phyloP scores from a whole-genome alignment of 352 stramenopile genomes.

The Pseudoperonospora humuli region DNA sequence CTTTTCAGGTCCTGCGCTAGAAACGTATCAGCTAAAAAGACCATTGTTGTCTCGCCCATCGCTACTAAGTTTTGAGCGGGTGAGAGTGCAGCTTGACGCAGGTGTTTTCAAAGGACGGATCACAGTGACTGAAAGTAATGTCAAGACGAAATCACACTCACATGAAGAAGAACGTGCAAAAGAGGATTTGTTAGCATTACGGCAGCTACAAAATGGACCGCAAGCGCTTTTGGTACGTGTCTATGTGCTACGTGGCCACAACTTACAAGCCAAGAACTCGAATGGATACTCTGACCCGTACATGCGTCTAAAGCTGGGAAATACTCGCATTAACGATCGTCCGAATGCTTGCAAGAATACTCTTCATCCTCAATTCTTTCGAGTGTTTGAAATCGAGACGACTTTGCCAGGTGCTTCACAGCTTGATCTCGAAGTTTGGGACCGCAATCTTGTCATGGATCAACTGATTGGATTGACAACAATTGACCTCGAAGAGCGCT shows the following conservation, averaged over 20 bases:
- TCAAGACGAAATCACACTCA: conserved; percentile 6
- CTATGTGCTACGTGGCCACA: conserved; percentile 64
- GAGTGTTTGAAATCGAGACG: conserved; percentile 53
- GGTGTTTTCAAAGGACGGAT: conserved; percentile 82
- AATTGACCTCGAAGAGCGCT: conserved; percentile 90
- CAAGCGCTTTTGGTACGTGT: conserved; percentile 57
- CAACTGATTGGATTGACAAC: conserved; percentile 87
- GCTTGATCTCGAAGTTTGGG: conserved; percentile 73
- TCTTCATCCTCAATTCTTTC: conserved; percentile 74
- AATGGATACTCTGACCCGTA: conserved; percentile 81
- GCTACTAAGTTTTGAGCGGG: conserved; percentile 40
- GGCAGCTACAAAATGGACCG: conserved; percentile 27
- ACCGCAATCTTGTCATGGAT: conserved; percentile 68
- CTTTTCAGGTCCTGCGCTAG: conserved; percentile 56
- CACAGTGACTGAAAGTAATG: conserved; percentile 33
- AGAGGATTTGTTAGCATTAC: conserved; percentile 19
- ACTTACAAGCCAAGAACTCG: conserved; percentile 70
- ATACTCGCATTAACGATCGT: conserved; percentile 57
- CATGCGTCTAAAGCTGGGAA: conserved; percentile 66
- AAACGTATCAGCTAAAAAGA: conserved; percentile 65
- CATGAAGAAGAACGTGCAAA: conserved; percentile 16
- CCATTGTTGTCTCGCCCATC: conserved; percentile 51
- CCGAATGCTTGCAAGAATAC: conserved; percentile 64
- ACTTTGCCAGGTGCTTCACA: conserved; percentile 69
- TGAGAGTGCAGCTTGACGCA: conserved; percentile 48